Base-by-base conservation (phyloP, 768 basidiomycete species). In the Mycena vulgaris region DNA sequence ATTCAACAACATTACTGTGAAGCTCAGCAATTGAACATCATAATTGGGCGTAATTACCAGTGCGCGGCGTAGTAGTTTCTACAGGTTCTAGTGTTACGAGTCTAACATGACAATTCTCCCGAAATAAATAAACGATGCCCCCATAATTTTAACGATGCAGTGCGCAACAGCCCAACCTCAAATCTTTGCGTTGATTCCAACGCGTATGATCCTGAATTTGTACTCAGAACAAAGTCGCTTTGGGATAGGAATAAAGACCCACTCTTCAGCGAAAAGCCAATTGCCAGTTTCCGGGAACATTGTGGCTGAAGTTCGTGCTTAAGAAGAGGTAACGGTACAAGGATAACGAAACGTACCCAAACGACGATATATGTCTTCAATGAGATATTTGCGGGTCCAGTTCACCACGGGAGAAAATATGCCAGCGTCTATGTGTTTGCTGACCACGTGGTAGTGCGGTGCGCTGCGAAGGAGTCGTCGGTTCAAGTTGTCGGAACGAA, bases 241-340 rank as follows among this genome's bases (percentile, higher is more conserved):
- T 1, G 2, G 33, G 6, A 5, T 5, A 27, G 6, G n/a, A 57
- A 33, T 33, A 30, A 28, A 27, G 42, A 82, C 86, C 39, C 76
- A 89, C 88, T 90, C 87, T 66, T 91, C 89, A 2, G 85, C 85
- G n/a, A 84, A 83, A 8, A 86, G 69, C 89, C 89, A 90, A 67
- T 87, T 89, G 1, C 79, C 88, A 0, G 88, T 89, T 69, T 90
- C 89, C 0, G 90, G 90, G 80, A 91, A 90, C 85, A 90, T 89
- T 0, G 85, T 86, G 2, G 83, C 89, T 88, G 42, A 2, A 58
- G 21, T 21, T 58, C 40, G 6, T 39, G 62, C 13, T 6, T 76
- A 17, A 67, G 65, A n/a, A 13, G 45, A 28, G 8, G 8, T 37
- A n/a, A n/a, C 30, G 27, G 16, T 3, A 52, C 5, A 30, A 39